Base-by-base conservation (phyloP, 129 eudicot species). In the Ambrosia trifida region DNA sequence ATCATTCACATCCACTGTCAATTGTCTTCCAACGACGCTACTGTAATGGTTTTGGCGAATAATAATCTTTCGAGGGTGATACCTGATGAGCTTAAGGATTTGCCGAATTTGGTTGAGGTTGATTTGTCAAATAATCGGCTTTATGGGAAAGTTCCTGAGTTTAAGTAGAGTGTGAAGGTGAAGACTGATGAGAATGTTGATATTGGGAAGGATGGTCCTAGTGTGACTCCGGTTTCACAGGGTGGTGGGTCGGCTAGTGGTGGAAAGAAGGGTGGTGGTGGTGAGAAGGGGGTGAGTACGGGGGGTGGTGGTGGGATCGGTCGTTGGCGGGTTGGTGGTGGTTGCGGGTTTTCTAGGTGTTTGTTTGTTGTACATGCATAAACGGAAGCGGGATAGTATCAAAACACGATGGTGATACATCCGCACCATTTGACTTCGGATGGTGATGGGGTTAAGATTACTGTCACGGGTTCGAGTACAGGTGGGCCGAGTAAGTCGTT, bases 391-490 rank as follows among this genome's bases (percentile, higher is more conserved):
- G 5, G 50, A 79, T 18, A 74, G 77, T 76, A 80, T 14, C 88
- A 91, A 50, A 82, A 83, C 74, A 47, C 86, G 0, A 44, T 85
- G 82, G 85, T 92, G 69, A 72, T 88, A 40, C 94, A 91, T 76
- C 96, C 98, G 11, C 81, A 82, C 0, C 85, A 79, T 52, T 86
- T 96, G 3, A 86, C 84, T 38, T 86, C 98, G 0, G 96, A 86
- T 14, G 73, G 74, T 7, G 91, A 91, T 73, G 89, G 80, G 11
- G 85, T 91, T 4, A 91, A 86, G 87, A 86, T 91, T 36, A 88
- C 96, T 0, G 66, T 91, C 59, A 83, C 94, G 4, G 87, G 91
- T n/a, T 66, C 94, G 0, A 78, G 84, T 36, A 66, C 70, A 28
- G 89, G 86, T 16, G 85, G 82, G 50, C 66, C 83, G 17, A 85